phyloP scores from a whole-genome alignment of 371 early-diverging fungal species.

The Racocetra persica region DNA sequence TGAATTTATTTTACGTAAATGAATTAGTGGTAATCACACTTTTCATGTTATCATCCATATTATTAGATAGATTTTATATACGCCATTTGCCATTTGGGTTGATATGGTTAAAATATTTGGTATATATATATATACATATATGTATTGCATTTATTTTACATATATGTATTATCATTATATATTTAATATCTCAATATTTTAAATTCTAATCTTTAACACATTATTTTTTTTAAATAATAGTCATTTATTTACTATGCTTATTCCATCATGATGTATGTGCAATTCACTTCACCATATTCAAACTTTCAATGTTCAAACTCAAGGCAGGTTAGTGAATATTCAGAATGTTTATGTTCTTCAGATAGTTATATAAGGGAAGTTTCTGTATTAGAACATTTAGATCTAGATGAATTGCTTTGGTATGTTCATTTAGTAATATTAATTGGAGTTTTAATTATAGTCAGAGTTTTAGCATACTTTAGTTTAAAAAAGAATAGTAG shows the following conservation, averaged over 20 bases:
- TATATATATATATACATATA: background rate
- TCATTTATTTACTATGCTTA: conserved; percentile 6
- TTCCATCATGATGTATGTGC: conserved; percentile 8
- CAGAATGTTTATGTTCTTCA: background rate
- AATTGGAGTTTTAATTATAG: background rate
- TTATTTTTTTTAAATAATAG: background rate
- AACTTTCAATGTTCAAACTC: background rate
- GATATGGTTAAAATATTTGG: conserved; percentile 3
- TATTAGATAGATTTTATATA: conserved; percentile 34
- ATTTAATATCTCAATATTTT: background rate
- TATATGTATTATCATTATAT: no score
- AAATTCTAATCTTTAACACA: background rate
- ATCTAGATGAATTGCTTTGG: background rate
- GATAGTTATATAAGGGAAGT: background rate
- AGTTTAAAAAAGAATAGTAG: background rate
- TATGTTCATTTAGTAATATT: background rate
- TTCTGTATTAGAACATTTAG: background rate
- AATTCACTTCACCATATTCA: conserved; percentile 15
- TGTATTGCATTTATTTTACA: background rate
- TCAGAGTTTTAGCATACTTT: background rate
- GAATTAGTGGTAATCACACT: background rate
- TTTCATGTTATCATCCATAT: conserved; percentile 31
- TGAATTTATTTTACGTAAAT: background rate
- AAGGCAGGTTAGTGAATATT: background rate
- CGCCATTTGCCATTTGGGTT: background rate